phyloP scores from a whole-genome alignment of 31 red algal genomes.

The Asparagopsis taxiformis region DNA sequence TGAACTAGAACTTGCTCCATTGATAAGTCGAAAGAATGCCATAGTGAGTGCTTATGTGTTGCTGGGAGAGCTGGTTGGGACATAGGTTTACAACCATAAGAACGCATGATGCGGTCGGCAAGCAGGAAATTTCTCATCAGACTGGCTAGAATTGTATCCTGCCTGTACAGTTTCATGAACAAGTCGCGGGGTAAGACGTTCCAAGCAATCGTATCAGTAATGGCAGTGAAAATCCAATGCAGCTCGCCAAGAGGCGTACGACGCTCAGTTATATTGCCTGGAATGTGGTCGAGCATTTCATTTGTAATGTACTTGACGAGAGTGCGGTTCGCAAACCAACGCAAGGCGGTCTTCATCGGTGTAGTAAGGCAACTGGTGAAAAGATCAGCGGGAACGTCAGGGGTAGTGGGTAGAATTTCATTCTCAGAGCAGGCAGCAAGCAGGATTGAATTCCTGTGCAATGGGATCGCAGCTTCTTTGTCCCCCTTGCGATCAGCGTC shows the following conservation, averaged over 20 bases:
- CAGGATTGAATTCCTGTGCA: constrained; percentile 77
- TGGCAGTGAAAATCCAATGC: constrained; percentile 96
- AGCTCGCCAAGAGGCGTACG: constrained; percentile 94
- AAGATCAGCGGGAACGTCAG: constrained; percentile 88
- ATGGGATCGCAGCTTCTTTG: background rate
- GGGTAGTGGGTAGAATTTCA: constrained; percentile 74
- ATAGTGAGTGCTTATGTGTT: constrained; percentile 84
- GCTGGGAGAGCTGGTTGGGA: constrained; percentile 69
- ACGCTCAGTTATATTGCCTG: constrained; percentile 73
- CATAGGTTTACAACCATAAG: constrained; percentile 70
- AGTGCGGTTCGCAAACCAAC: constrained; percentile 79
- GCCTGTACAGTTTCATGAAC: constrained; percentile 90
- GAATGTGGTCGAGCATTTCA: constrained; percentile 90
- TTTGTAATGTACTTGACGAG: constrained; percentile 53
- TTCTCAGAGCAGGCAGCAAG: constrained; percentile 70
- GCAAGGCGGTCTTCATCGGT: constrained; percentile 90
- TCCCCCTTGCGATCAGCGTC: background rate
- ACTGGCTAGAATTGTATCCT: constrained; percentile 90
- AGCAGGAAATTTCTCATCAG: constrained; percentile 96
- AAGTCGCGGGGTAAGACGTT: constrained; percentile 78
- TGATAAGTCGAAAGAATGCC: constrained; percentile 91
- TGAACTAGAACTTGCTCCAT: constrained; percentile 50
- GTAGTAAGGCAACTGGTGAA: constrained; percentile 97
- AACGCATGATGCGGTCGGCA: constrained; percentile 86
- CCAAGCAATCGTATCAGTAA: constrained; percentile 99